phyloP scores from a whole-genome alignment of 2,329 filamentous ascomycete species.

The Gaeumannomyces tritici region DNA sequence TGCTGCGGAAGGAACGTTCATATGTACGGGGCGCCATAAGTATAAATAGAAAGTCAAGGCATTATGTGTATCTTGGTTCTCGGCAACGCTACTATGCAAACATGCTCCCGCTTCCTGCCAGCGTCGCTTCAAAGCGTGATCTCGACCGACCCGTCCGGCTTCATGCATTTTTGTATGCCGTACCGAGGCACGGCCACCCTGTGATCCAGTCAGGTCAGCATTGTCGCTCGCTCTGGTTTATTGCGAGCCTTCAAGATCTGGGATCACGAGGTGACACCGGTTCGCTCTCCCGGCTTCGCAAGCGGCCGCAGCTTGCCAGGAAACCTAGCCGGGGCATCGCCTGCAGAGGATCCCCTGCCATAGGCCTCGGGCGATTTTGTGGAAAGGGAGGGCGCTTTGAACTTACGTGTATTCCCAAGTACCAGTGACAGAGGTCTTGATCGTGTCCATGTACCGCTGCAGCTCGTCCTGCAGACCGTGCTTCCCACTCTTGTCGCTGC shows the following conservation, averaged over 20 bases:
- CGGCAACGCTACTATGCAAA: neutral
- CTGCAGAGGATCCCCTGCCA: no score
- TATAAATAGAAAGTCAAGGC: neutral
- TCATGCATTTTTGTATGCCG: neutral
- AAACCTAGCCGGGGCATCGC: no score
- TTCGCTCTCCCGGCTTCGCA: no score
- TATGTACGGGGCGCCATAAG: no score
- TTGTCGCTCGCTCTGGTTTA: no score
- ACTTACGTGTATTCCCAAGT: slow-evolving; percentile 3
- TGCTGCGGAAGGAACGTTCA: no score
- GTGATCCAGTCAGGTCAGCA: neutral
- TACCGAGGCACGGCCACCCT: neutral
- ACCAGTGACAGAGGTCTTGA: neutral
- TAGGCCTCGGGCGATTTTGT: neutral
- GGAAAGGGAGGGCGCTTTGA: neutral
- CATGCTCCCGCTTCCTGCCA: neutral
- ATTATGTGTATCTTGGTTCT: neutral
- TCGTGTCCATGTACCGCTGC: neutral
- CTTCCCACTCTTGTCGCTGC: neutral
- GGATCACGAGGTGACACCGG: no score
- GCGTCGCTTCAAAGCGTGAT: neutral
- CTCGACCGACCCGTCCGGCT: slow-evolving; percentile 1
- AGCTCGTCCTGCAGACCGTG: neutral
- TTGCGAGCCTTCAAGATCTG: no score
- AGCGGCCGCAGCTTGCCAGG: no score